Conservation (phyloP, 2,329 filamentous ascomycete genomes). For the Sporothrix brunneoviolacea region DNA sequence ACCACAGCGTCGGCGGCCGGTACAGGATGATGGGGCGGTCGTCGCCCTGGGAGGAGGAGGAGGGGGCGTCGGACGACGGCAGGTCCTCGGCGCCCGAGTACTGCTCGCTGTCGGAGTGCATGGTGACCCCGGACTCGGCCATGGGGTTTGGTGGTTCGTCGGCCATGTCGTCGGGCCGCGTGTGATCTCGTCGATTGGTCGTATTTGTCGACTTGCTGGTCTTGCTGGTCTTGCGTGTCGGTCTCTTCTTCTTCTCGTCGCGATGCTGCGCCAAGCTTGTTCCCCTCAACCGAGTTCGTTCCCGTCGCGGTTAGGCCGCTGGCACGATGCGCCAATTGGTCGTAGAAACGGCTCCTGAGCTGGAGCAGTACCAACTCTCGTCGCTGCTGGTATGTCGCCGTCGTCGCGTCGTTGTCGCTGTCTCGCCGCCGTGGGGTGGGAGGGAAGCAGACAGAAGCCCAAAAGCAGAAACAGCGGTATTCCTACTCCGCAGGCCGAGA, state of each 20-base stretch:
- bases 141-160: constrained; percentile 48
- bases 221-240: background rate
- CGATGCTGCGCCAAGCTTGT: too few species aligned
- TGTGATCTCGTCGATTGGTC: constrained; percentile 12
- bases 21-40: constrained; percentile 71
- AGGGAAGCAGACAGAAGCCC: too few species aligned
- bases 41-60: constrained; percentile 31
- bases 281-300: background rate
- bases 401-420: too few species aligned
- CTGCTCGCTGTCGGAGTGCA: constrained; percentile 76
- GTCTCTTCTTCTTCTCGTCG: background rate
- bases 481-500: too few species aligned
- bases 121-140: constrained; percentile 67
- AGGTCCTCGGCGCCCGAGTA: constrained; percentile 63
- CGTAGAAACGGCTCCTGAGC: too few species aligned
- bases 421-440: too few species aligned
- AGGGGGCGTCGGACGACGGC: constrained; percentile 53
- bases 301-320: too few species aligned
- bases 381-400: too few species aligned
- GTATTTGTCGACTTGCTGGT: background rate
- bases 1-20: constrained; percentile 80
- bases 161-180: too few species aligned
- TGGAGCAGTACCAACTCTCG: too few species aligned
- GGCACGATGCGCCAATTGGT: too few species aligned
- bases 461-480: too few species aligned